These are phyloP conservation scores for Botrytis pseudocinerea DNA, from an alignment of 2,329 filamentous ascomycete genomes.

Conservation along the genomic window DNA sequence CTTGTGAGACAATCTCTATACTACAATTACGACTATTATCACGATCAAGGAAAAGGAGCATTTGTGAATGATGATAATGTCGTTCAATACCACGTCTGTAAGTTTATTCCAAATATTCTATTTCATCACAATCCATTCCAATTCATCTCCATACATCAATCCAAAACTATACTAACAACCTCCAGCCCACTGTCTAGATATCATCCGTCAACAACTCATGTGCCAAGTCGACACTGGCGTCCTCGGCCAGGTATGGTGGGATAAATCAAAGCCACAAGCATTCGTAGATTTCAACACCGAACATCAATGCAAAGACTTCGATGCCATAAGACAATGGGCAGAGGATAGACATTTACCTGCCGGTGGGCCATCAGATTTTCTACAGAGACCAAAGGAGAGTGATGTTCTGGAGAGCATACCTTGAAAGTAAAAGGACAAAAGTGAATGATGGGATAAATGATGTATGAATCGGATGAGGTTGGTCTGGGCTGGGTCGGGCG, in stretches of 20 bases:
- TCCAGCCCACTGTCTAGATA: constrained; percentile 55
- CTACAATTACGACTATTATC: constrained; percentile 56
- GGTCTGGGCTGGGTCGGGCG: background rate
- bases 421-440: background rate
- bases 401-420: constrained; percentile 27
- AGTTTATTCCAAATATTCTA: constrained; percentile 34
- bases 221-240: constrained; percentile 54
- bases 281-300: constrained; percentile 57
- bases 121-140: background rate
- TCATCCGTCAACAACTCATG: constrained; percentile 57
- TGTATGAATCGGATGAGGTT: constrained; percentile 2
- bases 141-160: background rate
- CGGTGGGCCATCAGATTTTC: constrained; percentile 35
- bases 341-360: constrained; percentile 47
- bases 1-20: constrained; percentile 53
- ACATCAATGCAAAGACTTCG: constrained; percentile 55
- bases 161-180: background rate
- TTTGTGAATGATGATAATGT: constrained; percentile 53
- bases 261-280: constrained; percentile 42
- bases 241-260: constrained; percentile 56
- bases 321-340: constrained; percentile 53
- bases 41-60: constrained; percentile 45
- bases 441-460: background rate
- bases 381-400: constrained; percentile 32
- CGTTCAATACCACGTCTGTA: constrained; percentile 52